phyloP scores from a whole-genome alignment of 306 rosid species.

The Acacia confusa region DNA sequence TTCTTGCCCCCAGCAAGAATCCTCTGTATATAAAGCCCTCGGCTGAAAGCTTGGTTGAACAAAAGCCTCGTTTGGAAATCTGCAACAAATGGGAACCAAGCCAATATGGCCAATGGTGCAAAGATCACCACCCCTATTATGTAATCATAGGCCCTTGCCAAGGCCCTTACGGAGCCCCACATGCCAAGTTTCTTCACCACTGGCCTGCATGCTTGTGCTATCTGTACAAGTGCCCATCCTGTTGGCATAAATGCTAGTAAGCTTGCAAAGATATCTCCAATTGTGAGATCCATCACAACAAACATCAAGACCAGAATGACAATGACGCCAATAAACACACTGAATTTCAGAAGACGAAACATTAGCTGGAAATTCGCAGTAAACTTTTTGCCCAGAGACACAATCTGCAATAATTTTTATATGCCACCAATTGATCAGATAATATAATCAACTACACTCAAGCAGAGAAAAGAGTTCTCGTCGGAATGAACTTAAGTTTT shows the following conservation, averaged over 20 bases:
- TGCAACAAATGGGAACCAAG: slow-evolving; percentile 96
- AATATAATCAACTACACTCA: slow-evolving; percentile 8
- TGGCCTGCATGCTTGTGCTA: slow-evolving; percentile 80
- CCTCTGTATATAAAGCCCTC: slow-evolving; percentile 96
- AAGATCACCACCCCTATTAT: slow-evolving; percentile 80
- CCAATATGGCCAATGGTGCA: slow-evolving; percentile 74
- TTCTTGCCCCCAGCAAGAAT: slow-evolving; percentile 96
- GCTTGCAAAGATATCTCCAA: slow-evolving; percentile 80
- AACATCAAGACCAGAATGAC: slow-evolving; percentile 62
- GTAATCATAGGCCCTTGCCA: slow-evolving; percentile 86
- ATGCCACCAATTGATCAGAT: slow-evolving; percentile 30
- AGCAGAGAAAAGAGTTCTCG: slow-evolving; percentile 10
- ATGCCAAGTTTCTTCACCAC: slow-evolving; percentile 68
- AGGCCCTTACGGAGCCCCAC: slow-evolving; percentile 91
- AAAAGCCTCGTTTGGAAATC: slow-evolving; percentile 93
- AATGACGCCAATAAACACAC: slow-evolving; percentile 68
- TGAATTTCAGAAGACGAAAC: slow-evolving; percentile 90
- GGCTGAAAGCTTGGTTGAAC: slow-evolving; percentile 98
- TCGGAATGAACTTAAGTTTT: slow-evolving; percentile 17
- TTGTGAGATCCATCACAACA: slow-evolving; percentile 65
- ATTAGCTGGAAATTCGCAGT: slow-evolving; percentile 93
- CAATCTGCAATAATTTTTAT: slow-evolving; percentile 62
- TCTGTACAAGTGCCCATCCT: slow-evolving; percentile 91
- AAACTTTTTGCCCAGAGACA: slow-evolving; percentile 92
- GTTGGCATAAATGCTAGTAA: slow-evolving; percentile 90